These are phyloP conservation scores for Priceomyces carsonii DNA, from an alignment of 805 yeast genomes.

Conservation along the genomic window DNA sequence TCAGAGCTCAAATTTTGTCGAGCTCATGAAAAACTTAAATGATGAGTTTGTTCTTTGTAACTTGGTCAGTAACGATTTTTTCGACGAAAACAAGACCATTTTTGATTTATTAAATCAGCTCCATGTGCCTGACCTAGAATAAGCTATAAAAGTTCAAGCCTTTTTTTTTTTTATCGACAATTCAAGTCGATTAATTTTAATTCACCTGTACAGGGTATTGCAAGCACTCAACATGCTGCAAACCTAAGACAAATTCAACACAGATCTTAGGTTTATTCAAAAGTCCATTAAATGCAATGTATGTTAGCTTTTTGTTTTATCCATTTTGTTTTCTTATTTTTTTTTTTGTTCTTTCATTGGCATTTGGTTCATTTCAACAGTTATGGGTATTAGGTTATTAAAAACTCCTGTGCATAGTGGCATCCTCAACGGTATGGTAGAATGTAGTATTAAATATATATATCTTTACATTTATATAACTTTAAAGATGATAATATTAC, in stretches of 20 bases:
- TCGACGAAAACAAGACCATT: slow-evolving; percentile 55
- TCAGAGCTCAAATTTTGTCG: slow-evolving; percentile 31
- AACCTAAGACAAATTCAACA: slow-evolving; percentile 26
- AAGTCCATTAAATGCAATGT: slow-evolving; percentile 6
- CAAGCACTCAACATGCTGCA: slow-evolving; percentile 38
- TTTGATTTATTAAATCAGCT: slow-evolving; percentile 51
- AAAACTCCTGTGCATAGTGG: slow-evolving; percentile 39
- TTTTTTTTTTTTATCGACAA: slow-evolving; percentile 5
- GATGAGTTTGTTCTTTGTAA: slow-evolving; percentile 74
- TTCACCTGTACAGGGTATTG: slow-evolving; percentile 24
- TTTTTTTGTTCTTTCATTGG: slow-evolving; percentile 3
- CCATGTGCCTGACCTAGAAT: slow-evolving; percentile 13
- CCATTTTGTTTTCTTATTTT: slow-evolving; percentile 1
- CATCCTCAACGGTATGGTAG: slow-evolving; percentile 53
- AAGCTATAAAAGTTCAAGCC: slow-evolving; percentile 3
- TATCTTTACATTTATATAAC: slow-evolving; percentile 8
- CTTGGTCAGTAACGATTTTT: slow-evolving; percentile 85
- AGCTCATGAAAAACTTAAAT: slow-evolving; percentile 48
- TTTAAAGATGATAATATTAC: slow-evolving; percentile 1
- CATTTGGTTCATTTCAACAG: slow-evolving; percentile 31
- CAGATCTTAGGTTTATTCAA: slow-evolving; percentile 7
- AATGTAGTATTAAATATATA: slow-evolving; percentile 7
- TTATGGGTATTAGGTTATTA: slow-evolving; percentile 15
- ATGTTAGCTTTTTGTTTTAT: no score
- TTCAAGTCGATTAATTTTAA: slow-evolving; percentile 9